phyloP scores from a whole-genome alignment of 2,329 filamentous ascomycete species.

The Neonectria neomacrospora region DNA sequence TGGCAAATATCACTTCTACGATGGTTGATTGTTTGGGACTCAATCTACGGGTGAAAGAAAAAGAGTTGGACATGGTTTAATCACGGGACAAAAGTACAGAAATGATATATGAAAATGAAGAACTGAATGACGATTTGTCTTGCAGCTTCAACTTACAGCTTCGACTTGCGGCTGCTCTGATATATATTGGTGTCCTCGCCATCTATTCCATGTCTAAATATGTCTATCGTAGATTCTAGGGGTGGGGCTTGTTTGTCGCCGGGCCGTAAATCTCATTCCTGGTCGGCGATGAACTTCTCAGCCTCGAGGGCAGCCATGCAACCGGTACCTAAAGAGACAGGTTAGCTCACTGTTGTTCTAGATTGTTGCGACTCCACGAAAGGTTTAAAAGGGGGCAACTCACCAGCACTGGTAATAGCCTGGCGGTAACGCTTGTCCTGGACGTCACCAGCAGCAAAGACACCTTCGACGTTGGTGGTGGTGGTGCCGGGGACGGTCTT shows the following conservation, averaged over 20 bases:
- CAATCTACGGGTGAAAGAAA: neutral
- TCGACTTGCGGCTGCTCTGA: slow-evolving; percentile 21
- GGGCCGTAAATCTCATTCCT: slow-evolving; percentile 59
- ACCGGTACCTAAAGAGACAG: slow-evolving; percentile 73
- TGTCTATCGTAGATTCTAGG: slow-evolving; percentile 39
- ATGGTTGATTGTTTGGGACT: neutral
- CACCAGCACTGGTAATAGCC: slow-evolving; percentile 96
- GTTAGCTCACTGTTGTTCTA: neutral
- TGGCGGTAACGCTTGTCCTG: slow-evolving; percentile 99
- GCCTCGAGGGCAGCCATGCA: slow-evolving; percentile 96
- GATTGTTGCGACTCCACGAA: neutral
- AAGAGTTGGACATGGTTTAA: neutral
- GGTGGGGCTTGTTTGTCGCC: slow-evolving; percentile 27
- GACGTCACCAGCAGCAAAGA: slow-evolving; percentile 96
- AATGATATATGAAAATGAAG: slow-evolving; percentile 18
- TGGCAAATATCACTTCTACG: neutral
- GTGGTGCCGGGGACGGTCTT: slow-evolving; percentile 89
- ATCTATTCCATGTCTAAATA: slow-evolving; percentile 31
- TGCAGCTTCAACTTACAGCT: slow-evolving; percentile 24
- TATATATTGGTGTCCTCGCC: slow-evolving; percentile 22
- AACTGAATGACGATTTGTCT: slow-evolving; percentile 20
- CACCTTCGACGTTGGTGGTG: slow-evolving; percentile 86
- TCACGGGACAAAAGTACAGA: neutral
- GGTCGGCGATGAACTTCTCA: slow-evolving; percentile 89
- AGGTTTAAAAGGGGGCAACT: slow-evolving; percentile 49